Evolutionary conservation across 2,329 filamentous ascomycete genomes (phyloP).

Genomic region (Penicillium sp.): DNA sequence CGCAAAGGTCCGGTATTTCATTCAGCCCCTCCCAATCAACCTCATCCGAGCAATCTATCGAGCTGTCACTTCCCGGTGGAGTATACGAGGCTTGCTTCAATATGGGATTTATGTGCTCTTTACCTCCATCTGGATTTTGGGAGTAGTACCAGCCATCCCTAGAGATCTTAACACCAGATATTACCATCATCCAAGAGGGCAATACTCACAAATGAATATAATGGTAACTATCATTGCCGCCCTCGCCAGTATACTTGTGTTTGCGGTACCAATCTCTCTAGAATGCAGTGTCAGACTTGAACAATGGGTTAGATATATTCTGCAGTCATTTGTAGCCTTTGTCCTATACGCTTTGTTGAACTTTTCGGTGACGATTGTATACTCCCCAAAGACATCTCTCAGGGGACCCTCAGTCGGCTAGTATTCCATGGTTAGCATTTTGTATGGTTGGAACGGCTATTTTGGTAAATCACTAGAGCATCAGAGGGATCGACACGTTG

Average conservation of each 20-base stretch:
- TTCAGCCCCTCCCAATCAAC: neutral
- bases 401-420: neutral
- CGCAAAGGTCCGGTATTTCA: neutral
- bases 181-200: neutral
- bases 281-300: neutral
- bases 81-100: neutral
- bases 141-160: neutral
- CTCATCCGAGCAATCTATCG: neutral
- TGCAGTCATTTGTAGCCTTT: neutral
- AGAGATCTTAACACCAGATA: neutral
- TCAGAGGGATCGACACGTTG: neutral
- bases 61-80: neutral
- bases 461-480: neutral
- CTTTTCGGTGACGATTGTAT: neutral
- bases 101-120: neutral
- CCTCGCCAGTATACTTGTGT: neutral
- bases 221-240: neutral
- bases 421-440: neutral
- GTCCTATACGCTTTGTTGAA: neutral
- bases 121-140: neutral
- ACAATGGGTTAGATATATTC: neutral
- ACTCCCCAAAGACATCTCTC: neutral
- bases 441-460: neutral
- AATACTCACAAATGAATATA: neutral
- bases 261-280: neutral